These are phyloP conservation scores for Iris pallida DNA, from an alignment of 116 monocot genomes.

Conservation along the genomic window DNA sequence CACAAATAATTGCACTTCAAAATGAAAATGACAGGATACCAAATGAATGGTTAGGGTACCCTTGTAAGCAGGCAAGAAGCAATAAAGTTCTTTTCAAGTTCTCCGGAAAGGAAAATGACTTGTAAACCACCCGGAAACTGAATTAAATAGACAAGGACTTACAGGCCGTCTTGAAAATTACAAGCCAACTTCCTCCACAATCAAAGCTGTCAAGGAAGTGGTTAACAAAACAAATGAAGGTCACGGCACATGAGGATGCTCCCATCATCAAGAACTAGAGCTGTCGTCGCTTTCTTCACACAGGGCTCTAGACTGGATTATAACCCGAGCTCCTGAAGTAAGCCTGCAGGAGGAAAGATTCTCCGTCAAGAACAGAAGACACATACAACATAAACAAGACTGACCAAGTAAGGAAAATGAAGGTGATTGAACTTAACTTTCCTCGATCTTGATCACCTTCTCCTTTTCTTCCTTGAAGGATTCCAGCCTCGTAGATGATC, in stretches of 20 bases:
- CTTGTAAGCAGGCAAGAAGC: not conserved
- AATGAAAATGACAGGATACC: not conserved
- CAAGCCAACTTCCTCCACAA: not conserved
- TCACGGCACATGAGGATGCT: not conserved
- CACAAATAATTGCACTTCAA: no score
- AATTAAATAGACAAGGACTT: conserved; percentile 3
- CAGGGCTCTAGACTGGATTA: conserved; percentile 54
- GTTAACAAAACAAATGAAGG: not conserved
- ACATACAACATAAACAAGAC: not conserved
- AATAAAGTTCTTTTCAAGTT: not conserved
- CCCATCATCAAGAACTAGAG: conserved; percentile 12
- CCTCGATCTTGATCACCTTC: conserved; percentile 81
- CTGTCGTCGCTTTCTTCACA: conserved; percentile 34
- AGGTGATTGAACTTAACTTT: conserved; percentile 57
- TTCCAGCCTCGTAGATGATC: conserved; percentile 52
- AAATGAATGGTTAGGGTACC: conserved; percentile 9
- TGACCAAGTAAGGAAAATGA: not conserved
- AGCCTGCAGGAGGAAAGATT: conserved; percentile 43
- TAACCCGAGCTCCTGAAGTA: conserved; percentile 58
- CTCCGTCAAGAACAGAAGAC: conserved; percentile 9
- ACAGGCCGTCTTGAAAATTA: not conserved
- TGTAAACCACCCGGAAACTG: not conserved
- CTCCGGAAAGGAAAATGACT: not conserved
- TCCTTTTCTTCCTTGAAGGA: conserved; percentile 58
- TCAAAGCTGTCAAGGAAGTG: not conserved